phyloP scores from a whole-genome alignment of 768 basidiomycete genomes.

The Leccinellum luteum region DNA sequence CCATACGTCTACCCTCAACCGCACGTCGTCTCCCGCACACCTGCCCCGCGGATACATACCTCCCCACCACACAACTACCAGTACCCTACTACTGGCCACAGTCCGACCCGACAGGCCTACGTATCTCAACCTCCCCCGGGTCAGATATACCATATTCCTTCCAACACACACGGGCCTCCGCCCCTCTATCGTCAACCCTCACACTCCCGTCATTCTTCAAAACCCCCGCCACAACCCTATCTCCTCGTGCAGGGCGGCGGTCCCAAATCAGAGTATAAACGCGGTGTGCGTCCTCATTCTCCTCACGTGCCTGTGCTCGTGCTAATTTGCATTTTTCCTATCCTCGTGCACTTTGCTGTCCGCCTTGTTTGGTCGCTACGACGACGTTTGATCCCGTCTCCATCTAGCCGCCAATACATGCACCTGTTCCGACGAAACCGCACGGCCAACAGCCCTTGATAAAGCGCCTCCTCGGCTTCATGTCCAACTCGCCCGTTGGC shows the following conservation, averaged over 20 bases:
- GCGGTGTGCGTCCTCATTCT: constrained; percentile 24
- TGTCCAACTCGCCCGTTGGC: constrained; percentile 21
- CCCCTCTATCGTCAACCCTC: constrained; percentile 19
- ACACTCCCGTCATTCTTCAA: constrained; percentile 22
- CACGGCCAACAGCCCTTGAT: constrained; percentile 28
- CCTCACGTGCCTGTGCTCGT: constrained; percentile 11
- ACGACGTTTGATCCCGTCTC: constrained; percentile 1
- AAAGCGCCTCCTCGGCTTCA: constrained; percentile 30
- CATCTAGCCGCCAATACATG: constrained; percentile 26
- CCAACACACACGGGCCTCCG: constrained; percentile 7
- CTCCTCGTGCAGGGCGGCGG: constrained; percentile 26
- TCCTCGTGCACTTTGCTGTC: constrained; percentile 2
- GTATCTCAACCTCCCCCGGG: constrained; percentile 28
- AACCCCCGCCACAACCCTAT: constrained; percentile 25
- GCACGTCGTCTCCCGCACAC: constrained; percentile 9
- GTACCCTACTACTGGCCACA: constrained; percentile 13
- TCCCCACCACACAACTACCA: constrained; percentile 18
- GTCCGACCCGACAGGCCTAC: constrained; percentile 18
- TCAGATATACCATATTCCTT: constrained; percentile 22
- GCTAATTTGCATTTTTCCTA: constrained; percentile 14
- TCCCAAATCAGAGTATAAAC: constrained; percentile 32
- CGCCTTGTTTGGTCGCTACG: constrained; percentile 1
- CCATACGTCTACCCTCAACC: constrained; percentile 19
- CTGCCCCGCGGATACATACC: constrained; percentile 17
- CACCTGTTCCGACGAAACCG: constrained; percentile 29